These are phyloP conservation scores for Taphrina populina DNA, from an alignment of 1,139 yeast species.

Conservation along the genomic window DNA sequence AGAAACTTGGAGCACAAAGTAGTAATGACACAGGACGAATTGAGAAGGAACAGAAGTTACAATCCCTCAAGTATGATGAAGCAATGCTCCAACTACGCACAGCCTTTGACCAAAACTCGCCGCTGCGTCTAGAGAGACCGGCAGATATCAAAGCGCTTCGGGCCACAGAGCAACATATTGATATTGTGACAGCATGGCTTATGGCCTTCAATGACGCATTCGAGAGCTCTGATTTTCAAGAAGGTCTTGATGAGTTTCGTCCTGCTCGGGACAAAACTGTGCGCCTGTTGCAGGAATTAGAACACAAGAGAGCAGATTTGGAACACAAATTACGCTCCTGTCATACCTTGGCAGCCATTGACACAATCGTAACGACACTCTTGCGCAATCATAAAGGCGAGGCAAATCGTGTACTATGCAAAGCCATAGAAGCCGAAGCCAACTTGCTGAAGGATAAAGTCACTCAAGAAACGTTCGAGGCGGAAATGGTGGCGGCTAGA, in stretches of 20 bases:
- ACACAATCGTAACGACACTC: constrained; percentile 21
- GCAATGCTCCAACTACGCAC: constrained; percentile 20
- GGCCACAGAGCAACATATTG: constrained; percentile 6
- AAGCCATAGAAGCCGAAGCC: constrained; percentile 31
- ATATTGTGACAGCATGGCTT: constrained; percentile 20
- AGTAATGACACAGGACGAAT: constrained; percentile 17
- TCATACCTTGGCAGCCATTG: constrained; percentile 28
- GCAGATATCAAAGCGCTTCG: constrained; percentile 18
- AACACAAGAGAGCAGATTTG: constrained; percentile 12
- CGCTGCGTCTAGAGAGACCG: constrained; percentile 18
- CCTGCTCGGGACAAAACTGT: constrained; percentile 10
- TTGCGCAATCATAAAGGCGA: constrained; percentile 28
- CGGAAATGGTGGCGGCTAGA: constrained; percentile 17
- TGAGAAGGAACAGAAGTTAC: constrained; percentile 24
- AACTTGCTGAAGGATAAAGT: constrained; percentile 13
- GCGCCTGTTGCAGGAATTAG: constrained; percentile 9
- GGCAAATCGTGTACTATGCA: constrained; percentile 12
- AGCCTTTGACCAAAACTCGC: constrained; percentile 18
- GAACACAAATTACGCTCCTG: constrained; percentile 27
- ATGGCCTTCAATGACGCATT: constrained; percentile 14
- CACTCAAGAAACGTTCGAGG: constrained; percentile 18
- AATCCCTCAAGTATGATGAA: constrained; percentile 22
- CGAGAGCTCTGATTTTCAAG: constrained; percentile 15
- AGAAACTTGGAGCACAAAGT: constrained; percentile 41
- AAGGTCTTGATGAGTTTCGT: constrained; percentile 18